These are phyloP conservation scores for Fraxinus velutina DNA, from an alignment of 305 asterid genomes.

Conservation along the genomic window DNA sequence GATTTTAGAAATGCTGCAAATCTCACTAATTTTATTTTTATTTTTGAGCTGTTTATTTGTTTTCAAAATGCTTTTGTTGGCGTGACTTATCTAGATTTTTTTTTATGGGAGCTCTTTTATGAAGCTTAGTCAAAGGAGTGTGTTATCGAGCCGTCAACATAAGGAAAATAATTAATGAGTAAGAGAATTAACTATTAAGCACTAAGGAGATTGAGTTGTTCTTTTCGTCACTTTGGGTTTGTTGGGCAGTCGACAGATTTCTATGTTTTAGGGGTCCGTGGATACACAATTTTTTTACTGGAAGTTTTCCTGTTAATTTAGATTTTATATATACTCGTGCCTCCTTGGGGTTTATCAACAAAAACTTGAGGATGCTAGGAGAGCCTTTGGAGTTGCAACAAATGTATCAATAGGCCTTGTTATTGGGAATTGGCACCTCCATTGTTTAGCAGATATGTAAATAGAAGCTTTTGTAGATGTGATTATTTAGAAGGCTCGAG, in stretches of 20 bases:
- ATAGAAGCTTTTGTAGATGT: background rate
- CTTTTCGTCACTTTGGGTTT: background rate
- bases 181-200: constrained; percentile 5
- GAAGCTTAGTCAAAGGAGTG: constrained; percentile 12
- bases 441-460: constrained; percentile 3
- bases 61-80: background rate
- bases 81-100: background rate
- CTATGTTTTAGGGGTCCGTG: background rate
- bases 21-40: background rate
- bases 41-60: background rate
- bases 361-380: background rate
- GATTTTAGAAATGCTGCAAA: background rate
- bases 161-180: background rate
- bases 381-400: constrained; percentile 6
- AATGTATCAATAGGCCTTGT: background rate
- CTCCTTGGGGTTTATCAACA: background rate
- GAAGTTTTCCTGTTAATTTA: background rate
- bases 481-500: background rate
- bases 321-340: background rate
- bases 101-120: background rate
- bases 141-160: background rate
- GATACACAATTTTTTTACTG: background rate
- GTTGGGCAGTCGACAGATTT: background rate
- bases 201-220: background rate
- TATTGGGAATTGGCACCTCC: background rate